phyloP scores from a whole-genome alignment of 2,329 filamentous ascomycete genomes.

The Alternaria gaisen region DNA sequence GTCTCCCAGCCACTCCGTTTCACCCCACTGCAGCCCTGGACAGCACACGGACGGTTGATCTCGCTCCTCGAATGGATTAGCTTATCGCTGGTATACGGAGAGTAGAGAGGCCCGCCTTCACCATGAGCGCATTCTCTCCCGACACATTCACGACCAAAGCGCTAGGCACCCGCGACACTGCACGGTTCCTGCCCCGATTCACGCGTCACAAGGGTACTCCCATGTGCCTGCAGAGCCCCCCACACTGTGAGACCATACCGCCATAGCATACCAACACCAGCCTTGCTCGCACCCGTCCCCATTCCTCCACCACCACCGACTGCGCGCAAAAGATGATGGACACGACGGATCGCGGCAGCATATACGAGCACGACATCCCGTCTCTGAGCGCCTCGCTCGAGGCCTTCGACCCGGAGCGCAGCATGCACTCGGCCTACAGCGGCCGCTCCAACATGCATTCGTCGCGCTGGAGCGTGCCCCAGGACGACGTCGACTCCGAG shows the following conservation, averaged over 20 bases:
- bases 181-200: constrained; percentile 28
- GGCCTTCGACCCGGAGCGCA: constrained; percentile 51
- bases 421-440: constrained; percentile 47
- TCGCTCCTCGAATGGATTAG: constrained; percentile 19
- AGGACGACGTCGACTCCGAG: constrained; percentile 54
- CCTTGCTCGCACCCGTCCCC: constrained; percentile 26
- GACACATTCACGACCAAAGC: constrained; percentile 8
- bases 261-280: constrained; percentile 24
- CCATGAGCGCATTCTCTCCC: constrained; percentile 17
- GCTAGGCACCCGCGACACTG: constrained; percentile 36
- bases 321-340: constrained; percentile 35
- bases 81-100: constrained; percentile 22
- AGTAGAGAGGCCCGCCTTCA: constrained; percentile 13
- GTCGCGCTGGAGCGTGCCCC: constrained; percentile 48
- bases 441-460: constrained; percentile 72
- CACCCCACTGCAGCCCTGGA: constrained; percentile 38
- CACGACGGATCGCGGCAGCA: constrained; percentile 44
- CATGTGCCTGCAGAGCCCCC: constrained; percentile 42
- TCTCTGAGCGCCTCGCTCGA: constrained; percentile 51
- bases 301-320: constrained; percentile 19
- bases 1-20: constrained; percentile 44
- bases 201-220: constrained; percentile 46
- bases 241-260: constrained; percentile 36
- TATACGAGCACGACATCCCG: constrained; percentile 50
- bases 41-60: constrained; percentile 32